Conservation (phyloP, 2,329 filamentous ascomycete genomes). For the Aspergillus jensenii region DNA sequence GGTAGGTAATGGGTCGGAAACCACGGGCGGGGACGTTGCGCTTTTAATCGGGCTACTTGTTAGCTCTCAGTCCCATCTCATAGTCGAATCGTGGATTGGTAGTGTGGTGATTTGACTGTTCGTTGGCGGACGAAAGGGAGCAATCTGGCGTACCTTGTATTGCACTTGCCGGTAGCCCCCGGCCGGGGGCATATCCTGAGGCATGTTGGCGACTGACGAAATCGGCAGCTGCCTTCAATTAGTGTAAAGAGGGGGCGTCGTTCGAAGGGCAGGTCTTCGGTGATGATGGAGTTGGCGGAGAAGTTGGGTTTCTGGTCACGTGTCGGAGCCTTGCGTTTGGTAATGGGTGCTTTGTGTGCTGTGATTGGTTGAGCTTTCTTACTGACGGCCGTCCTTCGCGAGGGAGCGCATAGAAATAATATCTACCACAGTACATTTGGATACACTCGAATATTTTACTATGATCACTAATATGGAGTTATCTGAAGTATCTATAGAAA, state of each 20-base stretch:
- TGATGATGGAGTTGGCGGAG: constrained; percentile 23
- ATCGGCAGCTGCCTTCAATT: constrained; percentile 21
- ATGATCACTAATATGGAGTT: background rate
- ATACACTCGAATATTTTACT: background rate
- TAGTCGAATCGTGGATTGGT: background rate
- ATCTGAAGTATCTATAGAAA: background rate
- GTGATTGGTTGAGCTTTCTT: constrained; percentile 26
- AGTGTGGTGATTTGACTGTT: background rate
- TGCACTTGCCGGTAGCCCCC: constrained; percentile 96
- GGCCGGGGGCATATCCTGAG: constrained; percentile 93
- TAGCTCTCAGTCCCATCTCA: constrained; percentile 8
- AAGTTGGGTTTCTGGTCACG: constrained; percentile 31
- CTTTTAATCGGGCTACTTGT: constrained; percentile 43
- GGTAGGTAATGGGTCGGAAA: constrained; percentile 78
- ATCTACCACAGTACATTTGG: background rate
- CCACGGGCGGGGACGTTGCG: constrained; percentile 90
- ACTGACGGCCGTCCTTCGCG: background rate
- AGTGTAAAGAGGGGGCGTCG: constrained; percentile 20
- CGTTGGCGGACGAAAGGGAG: background rate
- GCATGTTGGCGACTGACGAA: constrained; percentile 60
- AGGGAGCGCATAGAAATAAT: background rate
- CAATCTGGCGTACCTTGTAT: constrained; percentile 72
- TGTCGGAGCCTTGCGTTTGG: constrained; percentile 21
- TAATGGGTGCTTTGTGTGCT: constrained; percentile 29
- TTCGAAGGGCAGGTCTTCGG: background rate